Evolutionary conservation across 2,329 filamentous ascomycete species (phyloP).

Genomic region (Aureobasidium vineae): DNA sequence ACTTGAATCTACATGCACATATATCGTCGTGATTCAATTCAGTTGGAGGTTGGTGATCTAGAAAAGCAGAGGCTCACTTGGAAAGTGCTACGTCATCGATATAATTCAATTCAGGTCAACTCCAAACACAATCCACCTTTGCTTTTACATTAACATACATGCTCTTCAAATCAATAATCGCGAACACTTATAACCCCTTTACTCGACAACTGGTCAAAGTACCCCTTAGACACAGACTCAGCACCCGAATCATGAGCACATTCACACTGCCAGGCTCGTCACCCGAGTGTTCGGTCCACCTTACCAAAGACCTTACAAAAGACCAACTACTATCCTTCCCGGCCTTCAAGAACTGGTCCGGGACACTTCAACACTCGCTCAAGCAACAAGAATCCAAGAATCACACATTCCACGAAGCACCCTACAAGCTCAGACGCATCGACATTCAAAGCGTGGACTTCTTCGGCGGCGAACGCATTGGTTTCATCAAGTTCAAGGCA

Average conservation of each 20-base stretch:
- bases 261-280: slow-evolving; percentile 43
- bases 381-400: slow-evolving; percentile 45
- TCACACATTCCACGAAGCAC: slow-evolving; percentile 53
- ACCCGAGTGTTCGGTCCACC: slow-evolving; percentile 43
- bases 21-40: too few species aligned
- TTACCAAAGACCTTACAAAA: slow-evolving; percentile 45
- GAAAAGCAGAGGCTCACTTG: background rate
- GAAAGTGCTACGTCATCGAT: slow-evolving; percentile 1
- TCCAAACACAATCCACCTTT: background rate
- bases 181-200: background rate
- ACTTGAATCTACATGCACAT: too few species aligned
- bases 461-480: slow-evolving; percentile 51
- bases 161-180: background rate
- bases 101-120: background rate
- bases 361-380: slow-evolving; percentile 51
- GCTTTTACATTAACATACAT: background rate
- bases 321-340: slow-evolving; percentile 51
- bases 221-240: background rate
- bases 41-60: too few species aligned
- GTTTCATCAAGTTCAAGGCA: slow-evolving; percentile 58
- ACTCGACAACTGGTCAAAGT: background rate
- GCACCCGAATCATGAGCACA: slow-evolving; percentile 40
- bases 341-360: slow-evolving; percentile 56
- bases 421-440: slow-evolving; percentile 53
- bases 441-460: slow-evolving; percentile 56